phyloP scores from a whole-genome alignment of 83 land plant species.

The Picea abies region DNA sequence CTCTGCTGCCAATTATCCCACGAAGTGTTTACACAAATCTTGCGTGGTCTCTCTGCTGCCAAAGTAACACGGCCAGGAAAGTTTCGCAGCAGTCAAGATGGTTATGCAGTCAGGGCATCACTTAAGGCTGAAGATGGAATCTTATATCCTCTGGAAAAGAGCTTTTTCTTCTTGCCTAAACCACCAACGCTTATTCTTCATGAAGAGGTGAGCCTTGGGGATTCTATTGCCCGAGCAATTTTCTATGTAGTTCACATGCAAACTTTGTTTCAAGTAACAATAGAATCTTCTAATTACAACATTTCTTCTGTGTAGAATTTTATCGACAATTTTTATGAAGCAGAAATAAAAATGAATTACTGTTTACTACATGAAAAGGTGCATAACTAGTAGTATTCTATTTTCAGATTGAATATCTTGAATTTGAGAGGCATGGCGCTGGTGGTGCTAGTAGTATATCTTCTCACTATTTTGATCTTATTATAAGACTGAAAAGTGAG shows the following conservation, averaged over 20 bases:
- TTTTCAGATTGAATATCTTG: slow-evolving; percentile 81
- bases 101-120: slow-evolving; percentile 85
- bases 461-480: slow-evolving; percentile 83
- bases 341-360: not conserved
- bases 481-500: slow-evolving; percentile 70
- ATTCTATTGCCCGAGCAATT: not conserved
- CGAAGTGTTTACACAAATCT: slow-evolving; percentile 70
- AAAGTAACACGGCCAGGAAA: slow-evolving; percentile 84
- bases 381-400: not conserved
- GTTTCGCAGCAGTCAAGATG: slow-evolving; percentile 85
- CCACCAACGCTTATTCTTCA: slow-evolving; percentile 91
- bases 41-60: slow-evolving; percentile 80
- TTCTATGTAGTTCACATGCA: slow-evolving; percentile 4
- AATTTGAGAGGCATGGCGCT: slow-evolving; percentile 89
- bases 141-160: slow-evolving; percentile 85
- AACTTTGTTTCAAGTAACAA: not conserved
- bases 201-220: slow-evolving; percentile 63
- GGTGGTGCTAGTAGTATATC: slow-evolving; percentile 76
- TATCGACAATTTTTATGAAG: not conserved
- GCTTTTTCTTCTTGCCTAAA: slow-evolving; percentile 91
- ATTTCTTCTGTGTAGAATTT: not conserved
- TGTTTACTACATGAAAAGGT: not conserved
- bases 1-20: slow-evolving; percentile 76
- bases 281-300: not conserved
- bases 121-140: slow-evolving; percentile 93